Conservation (phyloP, 2,329 filamentous ascomycete species). For the Ceratocystis colombiana region DNA sequence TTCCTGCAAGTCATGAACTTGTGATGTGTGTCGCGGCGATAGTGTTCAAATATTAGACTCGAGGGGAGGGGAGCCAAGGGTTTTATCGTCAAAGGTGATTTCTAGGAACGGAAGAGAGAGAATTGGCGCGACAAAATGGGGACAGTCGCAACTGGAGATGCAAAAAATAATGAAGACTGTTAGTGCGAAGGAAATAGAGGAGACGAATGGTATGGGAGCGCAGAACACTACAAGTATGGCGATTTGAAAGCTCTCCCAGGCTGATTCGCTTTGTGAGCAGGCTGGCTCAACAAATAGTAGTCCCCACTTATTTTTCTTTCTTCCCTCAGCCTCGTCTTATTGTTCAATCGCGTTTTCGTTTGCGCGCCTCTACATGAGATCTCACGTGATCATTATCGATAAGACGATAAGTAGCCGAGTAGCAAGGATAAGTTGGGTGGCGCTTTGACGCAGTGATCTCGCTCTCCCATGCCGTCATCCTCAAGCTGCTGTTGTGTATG, state of each 20-base stretch:
- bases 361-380: slow-evolving; percentile 8
- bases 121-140: background rate
- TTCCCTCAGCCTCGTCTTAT: slow-evolving; percentile 23
- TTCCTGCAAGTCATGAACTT: background rate
- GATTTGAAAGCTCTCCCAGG: background rate
- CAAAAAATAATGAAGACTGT: background rate
- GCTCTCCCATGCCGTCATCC: background rate
- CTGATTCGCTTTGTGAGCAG: slow-evolving; percentile 2
- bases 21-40: background rate
- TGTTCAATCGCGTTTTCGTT: slow-evolving; percentile 23
- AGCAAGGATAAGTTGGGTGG: background rate
- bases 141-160: background rate
- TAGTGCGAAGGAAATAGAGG: background rate
- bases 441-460: background rate
- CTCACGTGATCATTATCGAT: slow-evolving; percentile 23
- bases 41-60: background rate
- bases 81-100: no score
- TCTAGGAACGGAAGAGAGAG: background rate
- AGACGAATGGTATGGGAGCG: no score
- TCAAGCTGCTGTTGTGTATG: no score
- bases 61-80: background rate
- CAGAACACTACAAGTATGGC: background rate
- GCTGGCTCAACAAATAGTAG: slow-evolving; percentile 6
- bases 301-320: slow-evolving; percentile 23
- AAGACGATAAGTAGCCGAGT: slow-evolving; percentile 2